phyloP scores from a whole-genome alignment of 2,329 filamentous ascomycete genomes.

The Calonectria leucothoes region DNA sequence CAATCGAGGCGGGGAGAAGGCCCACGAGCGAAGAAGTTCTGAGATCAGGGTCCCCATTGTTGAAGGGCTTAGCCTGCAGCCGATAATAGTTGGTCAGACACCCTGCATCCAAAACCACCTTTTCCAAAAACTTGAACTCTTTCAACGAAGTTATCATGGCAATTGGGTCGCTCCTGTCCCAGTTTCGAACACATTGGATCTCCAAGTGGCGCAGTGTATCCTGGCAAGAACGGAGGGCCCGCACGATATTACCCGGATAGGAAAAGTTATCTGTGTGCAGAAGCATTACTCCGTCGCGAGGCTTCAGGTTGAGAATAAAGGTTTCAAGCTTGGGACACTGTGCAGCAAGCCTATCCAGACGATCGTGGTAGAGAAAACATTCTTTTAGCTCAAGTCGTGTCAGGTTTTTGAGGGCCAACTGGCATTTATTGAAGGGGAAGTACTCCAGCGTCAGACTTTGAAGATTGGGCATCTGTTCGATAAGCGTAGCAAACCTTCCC shows the following conservation, averaged over 20 bases:
- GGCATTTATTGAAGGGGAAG: background rate
- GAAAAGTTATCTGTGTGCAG: background rate
- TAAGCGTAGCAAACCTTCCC: background rate
- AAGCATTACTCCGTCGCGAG: background rate
- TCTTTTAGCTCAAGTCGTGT: background rate
- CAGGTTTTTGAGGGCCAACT: background rate
- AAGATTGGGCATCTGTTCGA: background rate
- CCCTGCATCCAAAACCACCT: background rate
- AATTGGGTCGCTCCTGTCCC: background rate
- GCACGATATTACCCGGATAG: background rate
- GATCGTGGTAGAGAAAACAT: background rate
- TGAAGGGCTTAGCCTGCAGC: background rate
- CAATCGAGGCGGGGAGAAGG: background rate
- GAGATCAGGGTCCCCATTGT: background rate
- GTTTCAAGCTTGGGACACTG: background rate
- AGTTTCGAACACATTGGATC: background rate
- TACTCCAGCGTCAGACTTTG: background rate
- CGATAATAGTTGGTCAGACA: background rate
- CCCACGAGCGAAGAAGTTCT: background rate
- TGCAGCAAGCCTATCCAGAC: background rate
- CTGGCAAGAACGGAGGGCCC: background rate
- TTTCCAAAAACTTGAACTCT: background rate
- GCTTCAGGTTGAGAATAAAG: background rate
- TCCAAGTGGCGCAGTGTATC: background rate
- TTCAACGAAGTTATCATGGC: background rate